Conservation (phyloP, 805 yeast genomes). For the Saccharomycopsis sp. region DNA sequence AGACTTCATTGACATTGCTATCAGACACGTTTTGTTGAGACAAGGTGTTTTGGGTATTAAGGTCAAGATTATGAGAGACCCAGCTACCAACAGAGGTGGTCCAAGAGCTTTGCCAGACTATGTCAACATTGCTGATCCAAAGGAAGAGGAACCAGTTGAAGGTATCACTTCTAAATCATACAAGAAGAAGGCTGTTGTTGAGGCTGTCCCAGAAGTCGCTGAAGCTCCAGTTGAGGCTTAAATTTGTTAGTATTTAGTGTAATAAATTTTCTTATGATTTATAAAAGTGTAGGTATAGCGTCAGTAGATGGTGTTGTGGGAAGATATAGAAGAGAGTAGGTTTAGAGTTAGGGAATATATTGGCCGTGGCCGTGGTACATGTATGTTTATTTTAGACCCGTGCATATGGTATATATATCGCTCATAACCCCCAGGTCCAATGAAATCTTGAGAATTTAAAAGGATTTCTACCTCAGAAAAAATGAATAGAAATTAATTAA, state of each 20-base stretch:
- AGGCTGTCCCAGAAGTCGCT: constrained; percentile 30
- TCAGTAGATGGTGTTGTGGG: too few relatives aligned
- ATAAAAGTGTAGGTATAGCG: too few relatives aligned
- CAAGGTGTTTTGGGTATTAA: constrained; percentile 99
- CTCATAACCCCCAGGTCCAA: neutral
- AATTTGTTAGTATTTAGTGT: constrained; percentile 6
- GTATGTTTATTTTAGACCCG: too few relatives aligned
- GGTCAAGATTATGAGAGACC: constrained; percentile 99
- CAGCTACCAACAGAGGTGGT: constrained; percentile 77
- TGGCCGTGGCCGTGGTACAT: too few relatives aligned
- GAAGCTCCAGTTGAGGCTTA: constrained; percentile 23
- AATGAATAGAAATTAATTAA: neutral
- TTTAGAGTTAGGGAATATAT: too few relatives aligned
- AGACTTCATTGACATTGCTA: constrained; percentile 97
- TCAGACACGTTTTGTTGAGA: constrained; percentile 99
- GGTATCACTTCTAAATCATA: constrained; percentile 81
- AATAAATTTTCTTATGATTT: neutral
- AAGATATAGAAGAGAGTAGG: too few relatives aligned
- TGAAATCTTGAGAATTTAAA: neutral
- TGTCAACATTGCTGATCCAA: constrained; percentile 88
- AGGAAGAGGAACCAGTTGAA: constrained; percentile 79
- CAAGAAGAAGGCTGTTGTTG: constrained; percentile 38
- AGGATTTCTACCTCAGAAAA: neutral
- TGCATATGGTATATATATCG: neutral
- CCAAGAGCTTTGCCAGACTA: constrained; percentile 94